These are phyloP conservation scores for Pueraria montana DNA, from an alignment of 306 rosid species.

Conservation along the genomic window DNA sequence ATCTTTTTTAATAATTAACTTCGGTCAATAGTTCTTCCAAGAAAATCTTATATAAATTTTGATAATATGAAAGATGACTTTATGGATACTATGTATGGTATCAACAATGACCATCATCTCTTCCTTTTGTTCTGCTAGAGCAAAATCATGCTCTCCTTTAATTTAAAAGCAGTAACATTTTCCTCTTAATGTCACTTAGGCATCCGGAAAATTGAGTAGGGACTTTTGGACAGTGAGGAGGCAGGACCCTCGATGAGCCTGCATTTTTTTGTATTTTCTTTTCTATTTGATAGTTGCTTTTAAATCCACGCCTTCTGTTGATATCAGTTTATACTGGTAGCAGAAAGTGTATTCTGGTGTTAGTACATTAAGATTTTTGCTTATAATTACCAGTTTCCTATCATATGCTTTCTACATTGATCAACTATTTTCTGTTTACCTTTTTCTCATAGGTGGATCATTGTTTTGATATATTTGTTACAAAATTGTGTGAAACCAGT, in stretches of 20 bases:
- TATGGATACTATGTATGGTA: no score
- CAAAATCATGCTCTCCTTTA: no score
- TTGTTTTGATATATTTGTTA: constrained; percentile 92
- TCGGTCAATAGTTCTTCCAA: no score
- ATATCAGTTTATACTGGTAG: constrained; percentile 16
- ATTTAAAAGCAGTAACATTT: no score
- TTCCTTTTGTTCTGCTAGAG: no score
- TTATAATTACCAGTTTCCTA: constrained; percentile 22
- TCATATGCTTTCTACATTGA: constrained; percentile 27
- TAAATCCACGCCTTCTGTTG: constrained; percentile 24
- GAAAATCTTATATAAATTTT: no score
- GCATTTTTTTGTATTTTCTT: constrained; percentile 25
- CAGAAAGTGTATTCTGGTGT: constrained; percentile 15
- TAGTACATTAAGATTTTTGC: constrained; percentile 6
- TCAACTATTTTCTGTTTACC: constrained; percentile 32
- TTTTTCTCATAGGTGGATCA: constrained; percentile 78
- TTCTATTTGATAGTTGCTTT: constrained; percentile 19
- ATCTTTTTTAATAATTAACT: no score
- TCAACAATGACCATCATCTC: no score
- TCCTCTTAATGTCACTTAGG: no score
- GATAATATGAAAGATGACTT: no score
- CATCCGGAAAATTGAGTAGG: constrained; percentile 19
- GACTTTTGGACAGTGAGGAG: constrained; percentile 29
- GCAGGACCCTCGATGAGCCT: constrained; percentile 17
- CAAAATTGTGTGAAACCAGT: constrained; percentile 80